Percentiles rank a stretch among this genome's conserved stretches.
phyloP scores from a whole-genome alignment of 805 yeast genomes.

The Candida vartiovaarae region DNA sequence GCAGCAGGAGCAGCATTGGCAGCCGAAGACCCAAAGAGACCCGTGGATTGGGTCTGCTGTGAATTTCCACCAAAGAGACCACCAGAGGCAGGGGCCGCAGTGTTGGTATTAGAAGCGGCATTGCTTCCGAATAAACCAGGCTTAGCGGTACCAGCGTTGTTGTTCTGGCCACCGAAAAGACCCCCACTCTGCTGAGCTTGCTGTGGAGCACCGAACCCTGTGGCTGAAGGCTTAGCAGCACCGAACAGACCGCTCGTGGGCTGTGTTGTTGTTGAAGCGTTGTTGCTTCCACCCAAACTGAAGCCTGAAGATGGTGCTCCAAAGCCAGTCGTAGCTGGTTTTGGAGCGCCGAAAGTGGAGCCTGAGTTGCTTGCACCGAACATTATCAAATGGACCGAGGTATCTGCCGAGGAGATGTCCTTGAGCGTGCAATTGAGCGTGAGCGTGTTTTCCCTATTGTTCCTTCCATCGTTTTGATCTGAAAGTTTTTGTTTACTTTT shows the following conservation, averaged over 20 bases:
- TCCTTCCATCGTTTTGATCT: neutral
- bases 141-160: neutral
- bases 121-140: conserved; percentile 4
- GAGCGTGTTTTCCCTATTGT: neutral
- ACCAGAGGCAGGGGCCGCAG: conserved; percentile 17
- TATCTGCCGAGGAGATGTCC: neutral
- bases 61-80: conserved; percentile 26
- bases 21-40: conserved; percentile 1
- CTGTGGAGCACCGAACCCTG: neutral
- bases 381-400: neutral
- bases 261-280: neutral
- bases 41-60: neutral
- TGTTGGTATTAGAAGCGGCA: conserved; percentile 3
- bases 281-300: conserved; percentile 14
- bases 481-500: neutral
- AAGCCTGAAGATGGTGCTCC: conserved; percentile 12
- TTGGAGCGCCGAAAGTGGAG: conserved; percentile 16
- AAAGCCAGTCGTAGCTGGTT: conserved; percentile 14
- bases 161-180: conserved; percentile 20
- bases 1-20: conserved; percentile 14
- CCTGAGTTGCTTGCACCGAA: conserved; percentile 9
- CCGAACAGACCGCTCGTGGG: conserved; percentile 8
- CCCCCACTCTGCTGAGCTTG: conserved; percentile 19
- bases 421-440: neutral
- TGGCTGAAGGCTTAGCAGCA: conserved; percentile 7